phyloP scores from a whole-genome alignment of 768 basidiomycete genomes.

The Russula virescens region DNA sequence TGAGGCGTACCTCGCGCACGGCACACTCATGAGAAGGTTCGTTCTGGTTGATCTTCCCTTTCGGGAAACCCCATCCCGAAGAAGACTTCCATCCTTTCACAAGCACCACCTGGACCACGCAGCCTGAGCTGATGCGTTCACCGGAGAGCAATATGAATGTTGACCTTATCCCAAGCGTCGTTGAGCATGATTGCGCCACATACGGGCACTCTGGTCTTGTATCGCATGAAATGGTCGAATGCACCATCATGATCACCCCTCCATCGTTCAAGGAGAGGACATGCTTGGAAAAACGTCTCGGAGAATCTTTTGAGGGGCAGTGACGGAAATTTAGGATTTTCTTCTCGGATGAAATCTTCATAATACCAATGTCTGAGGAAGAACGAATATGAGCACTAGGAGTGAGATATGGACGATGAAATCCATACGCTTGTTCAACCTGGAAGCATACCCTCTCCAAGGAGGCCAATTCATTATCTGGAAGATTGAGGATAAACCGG shows the following conservation, averaged over 20 bases:
- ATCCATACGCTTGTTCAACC: conserved; percentile 93
- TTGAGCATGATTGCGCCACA: conserved; percentile 98
- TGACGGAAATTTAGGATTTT: conserved; percentile 81
- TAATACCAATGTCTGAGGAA: conserved; percentile 94
- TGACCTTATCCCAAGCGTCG: conserved; percentile 86
- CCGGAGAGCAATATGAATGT: conserved; percentile 18
- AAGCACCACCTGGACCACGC: conserved; percentile 68
- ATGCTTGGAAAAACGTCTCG: conserved; percentile 80
- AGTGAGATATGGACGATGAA: conserved; percentile 11
- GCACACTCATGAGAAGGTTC: conserved; percentile 84
- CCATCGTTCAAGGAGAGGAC: conserved; percentile 78
- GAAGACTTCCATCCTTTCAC: conserved; percentile 98
- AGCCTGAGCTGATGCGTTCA: conserved; percentile 18
- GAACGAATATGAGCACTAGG: conserved; percentile 17
- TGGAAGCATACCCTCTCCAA: conserved; percentile 96
- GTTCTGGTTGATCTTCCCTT: conserved; percentile 98
- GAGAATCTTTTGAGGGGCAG: conserved; percentile 90
- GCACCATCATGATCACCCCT: conserved; percentile 80
- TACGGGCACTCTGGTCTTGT: conserved; percentile 95
- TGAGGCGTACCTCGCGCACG: conserved; percentile 70
- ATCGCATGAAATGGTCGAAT: conserved; percentile 87
- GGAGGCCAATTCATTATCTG: conserved; percentile 84
- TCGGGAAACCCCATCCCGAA: conserved; percentile 98
- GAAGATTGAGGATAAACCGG: conserved; percentile 95
- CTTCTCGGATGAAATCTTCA: conserved; percentile 95